A percentile compares a stretch with the other conserved stretches of the same genome.
These are phyloP conservation scores for Buddleja alternifolia DNA, from an alignment of 257 asterid species.

Conservation along the genomic window DNA sequence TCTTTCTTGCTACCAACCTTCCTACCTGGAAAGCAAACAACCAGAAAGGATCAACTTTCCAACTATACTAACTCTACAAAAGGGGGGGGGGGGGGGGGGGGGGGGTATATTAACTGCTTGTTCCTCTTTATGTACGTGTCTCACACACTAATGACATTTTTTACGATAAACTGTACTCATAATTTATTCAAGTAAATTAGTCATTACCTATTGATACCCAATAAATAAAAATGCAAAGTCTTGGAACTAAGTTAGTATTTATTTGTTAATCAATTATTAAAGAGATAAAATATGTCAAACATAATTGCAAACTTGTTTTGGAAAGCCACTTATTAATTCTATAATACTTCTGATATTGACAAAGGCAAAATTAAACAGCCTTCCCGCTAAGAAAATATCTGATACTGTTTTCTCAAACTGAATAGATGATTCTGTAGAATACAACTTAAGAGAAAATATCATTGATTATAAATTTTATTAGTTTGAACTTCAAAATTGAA, in stretches of 20 bases:
- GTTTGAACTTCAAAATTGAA: background rate
- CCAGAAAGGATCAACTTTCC: conserved; percentile 21
- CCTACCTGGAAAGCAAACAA: conserved; percentile 55
- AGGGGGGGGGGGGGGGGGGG: too few species aligned
- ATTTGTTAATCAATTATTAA: background rate
- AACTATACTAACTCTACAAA: background rate
- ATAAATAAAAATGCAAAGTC: background rate
- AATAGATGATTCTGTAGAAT: background rate
- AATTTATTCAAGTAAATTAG: background rate
- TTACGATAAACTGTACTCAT: background rate
- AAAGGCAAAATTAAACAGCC: background rate
- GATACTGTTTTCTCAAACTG: conserved; percentile 3
- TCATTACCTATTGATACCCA: background rate
- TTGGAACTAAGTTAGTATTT: background rate
- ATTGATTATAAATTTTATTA: background rate
- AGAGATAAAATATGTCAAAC: background rate
- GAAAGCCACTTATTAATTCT: background rate
- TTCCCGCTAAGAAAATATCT: background rate
- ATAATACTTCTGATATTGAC: conserved; percentile 6
- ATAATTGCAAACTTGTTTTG: background rate
- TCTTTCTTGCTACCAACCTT: conserved; percentile 72
- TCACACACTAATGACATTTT: background rate
- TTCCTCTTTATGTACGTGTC: background rate
- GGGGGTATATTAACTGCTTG: background rate
- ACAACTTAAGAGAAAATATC: background rate